phyloP scores from a whole-genome alignment of 2,329 filamentous ascomycete species.

The Eutypella sp. region DNA sequence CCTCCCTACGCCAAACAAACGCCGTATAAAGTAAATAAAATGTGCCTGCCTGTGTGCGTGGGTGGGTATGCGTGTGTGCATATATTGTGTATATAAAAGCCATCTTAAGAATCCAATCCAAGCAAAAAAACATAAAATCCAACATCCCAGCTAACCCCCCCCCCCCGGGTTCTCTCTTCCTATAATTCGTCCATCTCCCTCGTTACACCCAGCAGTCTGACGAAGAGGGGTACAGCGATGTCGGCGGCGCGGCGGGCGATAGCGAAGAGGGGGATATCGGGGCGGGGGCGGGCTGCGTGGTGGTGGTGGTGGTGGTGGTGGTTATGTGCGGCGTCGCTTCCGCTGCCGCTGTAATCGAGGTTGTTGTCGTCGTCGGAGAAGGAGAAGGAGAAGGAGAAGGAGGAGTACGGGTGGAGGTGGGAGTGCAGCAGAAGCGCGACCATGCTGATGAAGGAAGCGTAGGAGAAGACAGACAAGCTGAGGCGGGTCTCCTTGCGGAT shows the following conservation, averaged over 20 bases:
- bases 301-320: too few species aligned
- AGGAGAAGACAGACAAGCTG: conserved; percentile 71
- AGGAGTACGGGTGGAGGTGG: conserved; percentile 58
- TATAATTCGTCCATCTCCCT: conserved; percentile 13
- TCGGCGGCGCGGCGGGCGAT: conserved; percentile 15
- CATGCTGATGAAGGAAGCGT: conserved; percentile 74
- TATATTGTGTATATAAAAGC: too few species aligned
- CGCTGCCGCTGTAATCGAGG: too few species aligned
- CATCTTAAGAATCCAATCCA: too few species aligned
- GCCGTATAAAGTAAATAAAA: too few species aligned
- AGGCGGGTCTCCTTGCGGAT: conserved; percentile 75
- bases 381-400: conserved; percentile 32
- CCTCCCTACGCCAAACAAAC: too few species aligned
- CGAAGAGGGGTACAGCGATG: conserved; percentile 15
- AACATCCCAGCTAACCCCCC: too few species aligned
- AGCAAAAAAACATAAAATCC: too few species aligned
- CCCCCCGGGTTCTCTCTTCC: neutral
- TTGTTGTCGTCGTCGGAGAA: conserved; percentile 14
- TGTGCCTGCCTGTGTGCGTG: too few species aligned
- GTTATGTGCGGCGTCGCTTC: too few species aligned
- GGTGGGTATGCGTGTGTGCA: too few species aligned
- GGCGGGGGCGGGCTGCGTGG: too few species aligned
- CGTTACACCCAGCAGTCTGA: conserved; percentile 24
- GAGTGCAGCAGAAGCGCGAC: conserved; percentile 62
- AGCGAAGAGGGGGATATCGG: conserved; percentile 21